Conservation (phyloP, 164 flowering plant species). For the Tetrastigma voinierianum region DNA sequence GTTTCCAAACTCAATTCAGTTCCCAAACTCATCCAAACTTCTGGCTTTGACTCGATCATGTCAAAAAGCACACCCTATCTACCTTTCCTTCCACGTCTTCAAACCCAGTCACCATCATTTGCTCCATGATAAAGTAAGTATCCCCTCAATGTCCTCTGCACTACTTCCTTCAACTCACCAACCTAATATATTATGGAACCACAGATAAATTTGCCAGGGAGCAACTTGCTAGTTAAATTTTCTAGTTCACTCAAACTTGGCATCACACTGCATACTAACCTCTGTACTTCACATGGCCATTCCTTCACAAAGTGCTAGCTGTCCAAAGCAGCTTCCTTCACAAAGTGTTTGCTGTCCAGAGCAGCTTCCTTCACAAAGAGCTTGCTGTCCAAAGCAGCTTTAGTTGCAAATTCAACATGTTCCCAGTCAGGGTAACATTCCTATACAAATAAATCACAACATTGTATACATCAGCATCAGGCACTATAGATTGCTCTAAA, state of each 20-base stretch:
- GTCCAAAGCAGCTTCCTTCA: no score
- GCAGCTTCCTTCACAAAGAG: slow-evolving; percentile 79
- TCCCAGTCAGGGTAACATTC: slow-evolving; percentile 36
- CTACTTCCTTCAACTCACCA: slow-evolving; percentile 57
- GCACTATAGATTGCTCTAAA: not conserved
- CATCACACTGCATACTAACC: slow-evolving; percentile 50
- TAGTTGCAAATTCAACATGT: slow-evolving; percentile 29
- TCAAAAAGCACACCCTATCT: slow-evolving; percentile 58
- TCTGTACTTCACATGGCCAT: no score
- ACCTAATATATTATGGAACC: slow-evolving; percentile 63
- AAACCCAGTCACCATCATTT: slow-evolving; percentile 45
- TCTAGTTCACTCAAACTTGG: slow-evolving; percentile 25
- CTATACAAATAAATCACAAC: slow-evolving; percentile 53
- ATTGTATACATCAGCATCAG: slow-evolving; percentile 44
- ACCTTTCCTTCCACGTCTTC: slow-evolving; percentile 35
- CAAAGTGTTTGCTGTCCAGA: slow-evolving; percentile 43
- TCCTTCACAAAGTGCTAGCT: no score
- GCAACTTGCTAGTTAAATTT: slow-evolving; percentile 6
- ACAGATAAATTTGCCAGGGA: slow-evolving; percentile 50
- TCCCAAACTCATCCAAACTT: slow-evolving; percentile 39
- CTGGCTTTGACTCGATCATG: slow-evolving; percentile 48
- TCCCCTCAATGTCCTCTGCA: slow-evolving; percentile 61
- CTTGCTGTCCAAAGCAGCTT: slow-evolving; percentile 55
- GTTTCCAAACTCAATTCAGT: no score
- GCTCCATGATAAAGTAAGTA: slow-evolving; percentile 55